These are phyloP conservation scores for Zizania palustris DNA, from an alignment of 202 grass and related monocot species.

Conservation along the genomic window DNA sequence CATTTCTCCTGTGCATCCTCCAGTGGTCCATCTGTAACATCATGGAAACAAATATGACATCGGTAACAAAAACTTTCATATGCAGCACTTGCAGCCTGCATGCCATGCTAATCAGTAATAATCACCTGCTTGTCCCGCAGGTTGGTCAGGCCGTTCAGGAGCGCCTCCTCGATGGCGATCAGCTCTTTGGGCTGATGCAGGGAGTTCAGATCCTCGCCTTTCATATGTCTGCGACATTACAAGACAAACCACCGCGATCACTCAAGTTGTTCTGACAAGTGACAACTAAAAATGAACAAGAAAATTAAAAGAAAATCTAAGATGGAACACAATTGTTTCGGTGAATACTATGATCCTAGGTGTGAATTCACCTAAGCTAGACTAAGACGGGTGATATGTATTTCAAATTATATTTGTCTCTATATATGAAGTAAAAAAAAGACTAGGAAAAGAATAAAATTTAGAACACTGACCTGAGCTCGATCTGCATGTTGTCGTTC, in stretches of 20 bases:
- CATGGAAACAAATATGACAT: constrained; percentile 15
- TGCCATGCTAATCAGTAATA: background rate
- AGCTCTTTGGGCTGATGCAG: constrained; percentile 81
- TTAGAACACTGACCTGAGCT: constrained; percentile 69
- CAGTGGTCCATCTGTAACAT: constrained; percentile 63
- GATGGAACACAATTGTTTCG: background rate
- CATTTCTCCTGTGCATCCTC: constrained; percentile 64
- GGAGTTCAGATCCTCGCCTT: constrained; percentile 90
- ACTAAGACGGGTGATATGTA: background rate
- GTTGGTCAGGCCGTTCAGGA: constrained; percentile 62
- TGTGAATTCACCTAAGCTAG: too few species aligned
- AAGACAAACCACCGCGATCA: background rate
- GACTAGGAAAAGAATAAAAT: background rate
- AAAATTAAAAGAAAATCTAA: background rate
- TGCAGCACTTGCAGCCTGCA: background rate
- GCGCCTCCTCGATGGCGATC: constrained; percentile 80
- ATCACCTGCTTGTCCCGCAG: constrained; percentile 62
- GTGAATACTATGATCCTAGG: too few species aligned
- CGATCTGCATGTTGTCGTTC: constrained; percentile 97
- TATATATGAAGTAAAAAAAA: background rate
- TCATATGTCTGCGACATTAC: constrained; percentile 64
- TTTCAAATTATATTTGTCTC: background rate
- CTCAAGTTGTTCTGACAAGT: background rate
- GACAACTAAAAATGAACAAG: background rate
- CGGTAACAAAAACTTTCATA: background rate